Evolutionary conservation across 164 flowering plant species (phyloP).

Genomic region (Aristolochia fimbriata): DNA sequence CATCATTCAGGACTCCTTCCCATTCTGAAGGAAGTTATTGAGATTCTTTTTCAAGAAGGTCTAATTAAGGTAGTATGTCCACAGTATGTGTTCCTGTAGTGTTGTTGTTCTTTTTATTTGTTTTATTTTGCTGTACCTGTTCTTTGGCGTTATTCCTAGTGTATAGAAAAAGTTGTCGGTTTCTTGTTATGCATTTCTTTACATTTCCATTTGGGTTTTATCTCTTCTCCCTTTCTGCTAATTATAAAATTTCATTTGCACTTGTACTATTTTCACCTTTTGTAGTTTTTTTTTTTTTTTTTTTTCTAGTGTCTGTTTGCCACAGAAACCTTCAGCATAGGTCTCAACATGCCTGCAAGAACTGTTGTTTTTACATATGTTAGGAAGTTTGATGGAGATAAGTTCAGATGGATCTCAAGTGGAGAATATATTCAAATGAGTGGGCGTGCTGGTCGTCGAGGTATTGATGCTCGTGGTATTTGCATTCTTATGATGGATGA

Average conservation of each 20-base stretch:
- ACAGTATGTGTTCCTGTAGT: not conserved
- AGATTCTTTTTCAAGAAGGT: conserved; percentile 97
- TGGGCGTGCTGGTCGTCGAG: conserved; percentile 99
- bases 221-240: conserved; percentile 2
- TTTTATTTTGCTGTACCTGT: too few relatives aligned
- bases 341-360: conserved; percentile 99
- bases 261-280: too few relatives aligned
- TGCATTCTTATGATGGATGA: conserved; percentile 99
- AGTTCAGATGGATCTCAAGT: conserved; percentile 96
- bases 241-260: too few relatives aligned
- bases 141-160: too few relatives aligned
- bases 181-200: not conserved
- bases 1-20: conserved; percentile 99
- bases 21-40: conserved; percentile 95
- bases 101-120: not conserved
- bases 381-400: conserved; percentile 97
- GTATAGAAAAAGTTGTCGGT: not conserved
- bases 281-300: conserved; percentile 10
- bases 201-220: not conserved
- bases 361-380: conserved; percentile 98
- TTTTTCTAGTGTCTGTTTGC: conserved; percentile 90
- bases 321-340: conserved; percentile 99
- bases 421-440: conserved; percentile 99
- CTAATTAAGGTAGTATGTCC: conserved; percentile 66
- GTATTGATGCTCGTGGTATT: conserved; percentile 92